Evolutionary conservation across 2,329 filamentous ascomycete genomes (phyloP), one percentile per base, ranked within the genome.

Genomic region (Talaromyces islandicus): DNA sequence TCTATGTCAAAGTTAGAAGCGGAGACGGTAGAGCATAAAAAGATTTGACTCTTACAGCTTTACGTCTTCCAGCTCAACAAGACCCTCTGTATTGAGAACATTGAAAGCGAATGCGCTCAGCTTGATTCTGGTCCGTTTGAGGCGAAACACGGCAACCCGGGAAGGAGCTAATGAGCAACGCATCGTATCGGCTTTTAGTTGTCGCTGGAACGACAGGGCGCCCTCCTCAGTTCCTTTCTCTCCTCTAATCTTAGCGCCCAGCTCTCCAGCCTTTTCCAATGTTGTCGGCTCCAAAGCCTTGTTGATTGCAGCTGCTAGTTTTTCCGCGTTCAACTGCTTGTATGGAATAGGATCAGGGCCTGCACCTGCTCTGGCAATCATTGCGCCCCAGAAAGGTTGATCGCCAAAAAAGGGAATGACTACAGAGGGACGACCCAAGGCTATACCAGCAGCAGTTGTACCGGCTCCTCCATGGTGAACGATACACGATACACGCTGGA

Each of bases 381-480:
- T 92, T 10, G 86, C 81, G 7, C 90, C 90, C 90, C 90, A 92
- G 68, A 92, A 93, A 0, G 88, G 88, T 71, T 93, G 90, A 66
- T 93, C 90, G 1, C 90, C 90, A 69, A 92, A 96, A 77, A 96
- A 96, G 0, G 91, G 91, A 0, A 96, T 86, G 2, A 96, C 83
- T 1, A 94, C 84, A 0, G 91, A 96, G 1, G 91, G 91, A 58
- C 87, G 87, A 25, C 91, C 91, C 1, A 87, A 84, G 19, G 88
- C 84, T 62, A 96, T 90, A n/a, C 91, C 91, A 0, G 91, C 90
- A 1, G 91, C 91, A 1, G 91, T 95, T 2, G 91, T 96, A 19
- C 91, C 91, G 9, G 91, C 91, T 60, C 92, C 91, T 24, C 91
- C 92, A 64, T 96, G 91, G 69, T 96, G 92, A 5, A 94, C 88